Conservation (phyloP, 352 stramenopile genomes). For the Globisporangium uncinulatum region DNA sequence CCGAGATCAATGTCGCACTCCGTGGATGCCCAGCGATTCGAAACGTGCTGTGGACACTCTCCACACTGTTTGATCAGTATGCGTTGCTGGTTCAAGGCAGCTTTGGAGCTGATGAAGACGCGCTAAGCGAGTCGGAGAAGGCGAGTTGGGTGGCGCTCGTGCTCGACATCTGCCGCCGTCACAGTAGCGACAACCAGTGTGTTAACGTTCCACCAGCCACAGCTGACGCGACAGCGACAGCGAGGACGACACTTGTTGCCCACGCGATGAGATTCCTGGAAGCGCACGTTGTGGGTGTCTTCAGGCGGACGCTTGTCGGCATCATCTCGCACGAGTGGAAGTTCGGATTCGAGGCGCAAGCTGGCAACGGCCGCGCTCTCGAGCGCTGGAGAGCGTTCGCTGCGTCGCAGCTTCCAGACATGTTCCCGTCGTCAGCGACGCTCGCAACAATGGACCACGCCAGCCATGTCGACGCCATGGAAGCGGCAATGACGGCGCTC, state of each 20-base stretch:
- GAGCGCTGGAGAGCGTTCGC: conserved; percentile 26
- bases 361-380: conserved; percentile 3
- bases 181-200: not conserved
- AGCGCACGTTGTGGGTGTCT: conserved; percentile 6
- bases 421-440: conserved; percentile 25
- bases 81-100: conserved; percentile 11
- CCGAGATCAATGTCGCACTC: conserved; percentile 4
- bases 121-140: not conserved
- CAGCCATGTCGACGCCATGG: not conserved
- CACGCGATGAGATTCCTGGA: conserved; percentile 10
- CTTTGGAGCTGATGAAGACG: too few species aligned
- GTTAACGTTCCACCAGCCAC: not conserved
- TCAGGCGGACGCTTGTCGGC: conserved; percentile 22
- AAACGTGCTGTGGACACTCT: conserved; percentile 18
- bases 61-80: conserved; percentile 19
- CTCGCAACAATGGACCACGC: not conserved
- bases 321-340: conserved; percentile 43
- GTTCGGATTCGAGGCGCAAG: conserved; percentile 20
- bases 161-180: conserved; percentile 1
- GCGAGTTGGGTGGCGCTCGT: conserved; percentile 4
- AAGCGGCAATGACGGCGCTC: conserved; percentile 3
- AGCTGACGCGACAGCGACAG: not conserved
- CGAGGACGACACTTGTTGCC: not conserved
- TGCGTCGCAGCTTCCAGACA: conserved; percentile 22
- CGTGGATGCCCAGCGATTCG: conserved; percentile 8